Percentiles rank a stretch among this genome's conserved stretches.
Conservation (phyloP, 202 grass and related monocot species). For the Sporobolus alterniflorus region DNA sequence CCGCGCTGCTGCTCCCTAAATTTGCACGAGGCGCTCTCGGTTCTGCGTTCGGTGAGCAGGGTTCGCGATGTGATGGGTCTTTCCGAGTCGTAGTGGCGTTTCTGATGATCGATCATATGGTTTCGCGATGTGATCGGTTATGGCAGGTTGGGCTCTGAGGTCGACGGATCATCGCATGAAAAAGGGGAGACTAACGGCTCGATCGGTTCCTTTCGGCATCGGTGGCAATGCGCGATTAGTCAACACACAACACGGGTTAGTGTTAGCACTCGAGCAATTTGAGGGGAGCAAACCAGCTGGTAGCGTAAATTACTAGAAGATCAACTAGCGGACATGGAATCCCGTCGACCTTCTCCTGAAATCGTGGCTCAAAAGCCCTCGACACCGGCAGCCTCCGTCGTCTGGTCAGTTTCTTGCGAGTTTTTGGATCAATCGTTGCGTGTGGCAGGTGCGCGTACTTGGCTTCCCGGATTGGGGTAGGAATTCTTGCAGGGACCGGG, state of each 20-base stretch:
- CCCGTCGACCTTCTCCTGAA: slow-evolving; percentile 30
- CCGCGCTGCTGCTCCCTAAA: not conserved
- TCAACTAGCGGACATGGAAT: not conserved
- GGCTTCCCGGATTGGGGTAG: slow-evolving; percentile 18
- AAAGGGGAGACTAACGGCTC: not conserved
- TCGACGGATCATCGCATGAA: not conserved
- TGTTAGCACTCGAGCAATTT: not conserved
- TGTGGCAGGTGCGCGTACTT: slow-evolving; percentile 17
- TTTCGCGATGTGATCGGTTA: not conserved
- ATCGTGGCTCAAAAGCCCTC: slow-evolving; percentile 28
- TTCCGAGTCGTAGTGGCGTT: not conserved
- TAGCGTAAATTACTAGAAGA: slow-evolving; percentile 12
- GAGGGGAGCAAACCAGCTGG: not conserved
- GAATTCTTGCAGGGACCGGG: slow-evolving; percentile 16
- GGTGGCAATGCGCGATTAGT: slow-evolving; percentile 4
- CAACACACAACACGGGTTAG: not conserved
- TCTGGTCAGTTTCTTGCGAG: slow-evolving; percentile 7
- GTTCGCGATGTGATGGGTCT: not conserved
- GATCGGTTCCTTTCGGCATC: not conserved
- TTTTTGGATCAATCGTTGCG: not conserved
- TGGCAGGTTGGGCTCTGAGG: not conserved
- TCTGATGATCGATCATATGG: not conserved
- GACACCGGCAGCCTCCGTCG: no score
- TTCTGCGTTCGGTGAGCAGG: not conserved
- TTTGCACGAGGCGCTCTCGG: not conserved